Percentiles rank a stretch among this genome's conserved stretches.
phyloP scores from a whole-genome alignment of 2,329 filamentous ascomycete species.

The Sclerotinia trifoliorum region DNA sequence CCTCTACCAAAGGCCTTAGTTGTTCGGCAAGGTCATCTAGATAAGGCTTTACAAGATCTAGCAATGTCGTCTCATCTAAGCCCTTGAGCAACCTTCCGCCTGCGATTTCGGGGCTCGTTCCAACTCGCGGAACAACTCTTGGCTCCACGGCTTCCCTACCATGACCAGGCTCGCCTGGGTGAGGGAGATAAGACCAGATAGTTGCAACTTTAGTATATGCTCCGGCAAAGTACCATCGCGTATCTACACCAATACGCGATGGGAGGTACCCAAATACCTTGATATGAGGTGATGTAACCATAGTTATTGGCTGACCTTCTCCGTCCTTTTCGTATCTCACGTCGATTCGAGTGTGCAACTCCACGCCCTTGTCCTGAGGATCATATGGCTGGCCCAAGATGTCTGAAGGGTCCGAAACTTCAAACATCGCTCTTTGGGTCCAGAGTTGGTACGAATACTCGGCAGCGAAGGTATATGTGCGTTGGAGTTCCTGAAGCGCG shows the following conservation, averaged over 20 bases:
- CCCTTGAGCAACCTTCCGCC: background rate
- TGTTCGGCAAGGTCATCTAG: background rate
- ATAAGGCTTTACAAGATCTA: background rate
- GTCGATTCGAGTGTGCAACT: accelerated
- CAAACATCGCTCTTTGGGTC: accelerated
- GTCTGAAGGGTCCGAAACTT: accelerated
- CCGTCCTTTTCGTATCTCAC: accelerated
- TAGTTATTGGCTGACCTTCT: background rate
- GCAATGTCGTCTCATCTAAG: background rate
- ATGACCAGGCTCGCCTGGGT: too few relatives aligned
- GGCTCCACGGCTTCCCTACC: background rate
- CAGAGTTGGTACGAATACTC: background rate
- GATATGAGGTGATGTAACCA: background rate
- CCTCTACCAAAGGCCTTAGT: background rate
- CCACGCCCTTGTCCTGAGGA: accelerated
- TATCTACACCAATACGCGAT: accelerated
- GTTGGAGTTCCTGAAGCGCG: background rate
- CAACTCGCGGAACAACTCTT: background rate
- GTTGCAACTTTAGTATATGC: accelerated
- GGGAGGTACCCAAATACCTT: accelerated
- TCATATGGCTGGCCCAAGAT: background rate
- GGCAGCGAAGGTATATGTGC: accelerated
- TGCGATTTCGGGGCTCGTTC: background rate
- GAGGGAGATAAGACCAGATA: background rate
- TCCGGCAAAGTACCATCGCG: background rate